Evolutionary conservation across 768 basidiomycete species (phyloP).

Genomic region (Hygrophorus russula): DNA sequence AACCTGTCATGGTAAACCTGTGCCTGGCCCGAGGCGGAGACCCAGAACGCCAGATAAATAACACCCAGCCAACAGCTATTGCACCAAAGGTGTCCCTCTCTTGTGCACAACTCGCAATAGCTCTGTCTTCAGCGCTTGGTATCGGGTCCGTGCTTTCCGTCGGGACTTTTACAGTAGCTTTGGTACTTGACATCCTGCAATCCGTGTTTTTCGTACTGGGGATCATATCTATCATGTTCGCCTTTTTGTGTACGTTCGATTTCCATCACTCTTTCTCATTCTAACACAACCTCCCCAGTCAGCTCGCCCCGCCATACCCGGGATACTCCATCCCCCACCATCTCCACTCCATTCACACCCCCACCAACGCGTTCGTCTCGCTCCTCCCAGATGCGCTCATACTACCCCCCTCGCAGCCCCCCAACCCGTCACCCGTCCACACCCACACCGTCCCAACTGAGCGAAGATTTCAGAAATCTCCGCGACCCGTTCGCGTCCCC

Average conservation of each 20-base stretch:
- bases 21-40: background rate
- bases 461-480: slow-evolving; percentile 13
- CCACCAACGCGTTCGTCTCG: slow-evolving; percentile 3
- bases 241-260: slow-evolving; percentile 10
- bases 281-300: slow-evolving; percentile 1
- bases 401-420: slow-evolving; percentile 3
- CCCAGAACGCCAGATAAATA: slow-evolving; percentile 3
- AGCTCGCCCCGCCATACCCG: slow-evolving; percentile 1
- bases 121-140: slow-evolving; percentile 10
- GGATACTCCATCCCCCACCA: slow-evolving; percentile 6
- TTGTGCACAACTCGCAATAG: slow-evolving; percentile 11
- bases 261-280: background rate
- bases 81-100: slow-evolving; percentile 3
- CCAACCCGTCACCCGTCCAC: slow-evolving; percentile 2
- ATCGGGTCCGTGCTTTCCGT: slow-evolving; percentile 4
- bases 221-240: slow-evolving; percentile 12
- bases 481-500: slow-evolving; percentile 14
- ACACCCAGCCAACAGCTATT: slow-evolving; percentile 1
- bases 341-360: slow-evolving; percentile 4
- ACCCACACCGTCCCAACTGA: slow-evolving; percentile 6
- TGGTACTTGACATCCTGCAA: slow-evolving; percentile 10
- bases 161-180: background rate
- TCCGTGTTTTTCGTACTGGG: slow-evolving; percentile 11
- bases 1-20: background rate
- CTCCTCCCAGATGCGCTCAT: slow-evolving; percentile 4